phyloP scores from a whole-genome alignment of 352 stramenopile genomes.

The Phytophthora sp. region DNA sequence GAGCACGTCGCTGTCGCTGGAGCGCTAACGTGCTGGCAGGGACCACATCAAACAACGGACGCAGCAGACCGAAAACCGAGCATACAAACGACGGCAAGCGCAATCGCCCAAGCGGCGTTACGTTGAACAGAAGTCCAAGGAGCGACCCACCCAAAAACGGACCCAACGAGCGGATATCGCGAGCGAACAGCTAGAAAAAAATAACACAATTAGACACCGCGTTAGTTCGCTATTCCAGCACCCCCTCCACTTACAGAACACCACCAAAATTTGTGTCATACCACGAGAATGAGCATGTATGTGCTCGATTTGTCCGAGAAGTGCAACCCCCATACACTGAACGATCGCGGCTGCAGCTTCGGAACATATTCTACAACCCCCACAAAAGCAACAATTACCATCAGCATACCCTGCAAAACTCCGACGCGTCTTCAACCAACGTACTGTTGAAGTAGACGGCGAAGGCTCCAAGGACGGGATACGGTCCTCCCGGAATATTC shows the following conservation, averaged over 20 bases:
- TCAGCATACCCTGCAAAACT: no score
- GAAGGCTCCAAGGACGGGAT: constrained; percentile 76
- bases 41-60: constrained; percentile 83
- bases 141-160: constrained; percentile 68
- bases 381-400: not conserved
- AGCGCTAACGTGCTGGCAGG: constrained; percentile 64
- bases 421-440: constrained; percentile 28
- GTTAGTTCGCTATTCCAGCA: constrained; percentile 3
- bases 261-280: constrained; percentile 35
- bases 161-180: constrained; percentile 59
- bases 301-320: constrained; percentile 81
- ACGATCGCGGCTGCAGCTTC: constrained; percentile 64
- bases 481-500: constrained; percentile 64
- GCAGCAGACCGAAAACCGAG: constrained; percentile 69
- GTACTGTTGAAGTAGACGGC: constrained; percentile 82
- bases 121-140: constrained; percentile 70
- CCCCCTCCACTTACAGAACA: no score
- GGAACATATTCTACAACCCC: constrained; percentile 78
- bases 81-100: constrained; percentile 77
- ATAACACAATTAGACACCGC: not conserved
- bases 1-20: constrained; percentile 71
- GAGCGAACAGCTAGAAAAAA: constrained; percentile 58
- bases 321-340: constrained; percentile 56
- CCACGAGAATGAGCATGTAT: constrained; percentile 68
- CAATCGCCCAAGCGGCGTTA: constrained; percentile 71